These are phyloP conservation scores for Gelatoporia subvermispora DNA, from an alignment of 768 basidiomycete species.

Conservation along the genomic window DNA sequence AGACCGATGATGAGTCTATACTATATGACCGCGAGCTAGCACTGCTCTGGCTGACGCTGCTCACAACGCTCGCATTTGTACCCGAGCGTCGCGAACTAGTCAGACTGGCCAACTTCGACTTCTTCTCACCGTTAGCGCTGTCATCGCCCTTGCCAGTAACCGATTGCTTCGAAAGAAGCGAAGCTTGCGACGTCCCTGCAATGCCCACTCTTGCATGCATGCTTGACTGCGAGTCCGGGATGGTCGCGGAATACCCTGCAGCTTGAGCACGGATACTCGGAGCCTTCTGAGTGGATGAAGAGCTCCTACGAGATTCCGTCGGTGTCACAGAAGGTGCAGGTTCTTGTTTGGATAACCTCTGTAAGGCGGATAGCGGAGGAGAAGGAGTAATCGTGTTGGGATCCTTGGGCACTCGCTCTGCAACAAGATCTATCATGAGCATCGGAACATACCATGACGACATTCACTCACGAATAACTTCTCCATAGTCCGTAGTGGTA, in stretches of 20 bases:
- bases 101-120: slow-evolving; percentile 65
- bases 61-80: slow-evolving; percentile 25
- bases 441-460: background rate
- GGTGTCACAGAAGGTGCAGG: slow-evolving; percentile 52
- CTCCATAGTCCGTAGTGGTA: slow-evolving; percentile 50
- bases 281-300: slow-evolving; percentile 33
- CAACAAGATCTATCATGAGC: background rate
- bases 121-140: slow-evolving; percentile 18
- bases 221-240: slow-evolving; percentile 50
- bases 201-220: slow-evolving; percentile 13
- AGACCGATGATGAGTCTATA: slow-evolving; percentile 54
- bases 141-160: slow-evolving; percentile 1
- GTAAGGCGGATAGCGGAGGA: slow-evolving; percentile 63
- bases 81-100: slow-evolving; percentile 58
- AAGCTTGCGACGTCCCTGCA: slow-evolving; percentile 6
- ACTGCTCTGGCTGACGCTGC: slow-evolving; percentile 33
- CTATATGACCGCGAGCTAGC: slow-evolving; percentile 51
- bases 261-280: slow-evolving; percentile 36
- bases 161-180: slow-evolving; percentile 14
- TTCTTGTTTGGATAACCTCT: slow-evolving; percentile 53
- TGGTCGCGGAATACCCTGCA: slow-evolving; percentile 49
- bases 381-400: slow-evolving; percentile 61
- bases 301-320: slow-evolving; percentile 34
- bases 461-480: slow-evolving; percentile 54
- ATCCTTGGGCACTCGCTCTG: slow-evolving; percentile 28